A percentile compares a stretch with the other conserved stretches of the same genome.
Conservation (phyloP, 352 stramenopile genomes). For the Pythium volutum region DNA sequence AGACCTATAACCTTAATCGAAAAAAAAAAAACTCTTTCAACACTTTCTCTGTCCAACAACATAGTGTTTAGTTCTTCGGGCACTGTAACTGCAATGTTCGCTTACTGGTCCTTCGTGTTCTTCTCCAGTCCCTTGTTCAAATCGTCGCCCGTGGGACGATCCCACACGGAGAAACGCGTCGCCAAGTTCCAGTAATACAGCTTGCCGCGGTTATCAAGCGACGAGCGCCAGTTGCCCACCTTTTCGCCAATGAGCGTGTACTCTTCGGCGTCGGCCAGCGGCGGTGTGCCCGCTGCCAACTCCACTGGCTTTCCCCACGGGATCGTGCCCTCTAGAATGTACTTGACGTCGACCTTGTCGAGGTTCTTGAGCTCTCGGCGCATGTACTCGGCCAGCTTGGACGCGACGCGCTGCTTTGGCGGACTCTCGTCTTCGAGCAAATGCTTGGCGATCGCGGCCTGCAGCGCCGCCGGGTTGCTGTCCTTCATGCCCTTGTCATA, state of each 20-base stretch:
- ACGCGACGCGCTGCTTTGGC: conserved; percentile 52
- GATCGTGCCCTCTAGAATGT: conserved; percentile 70
- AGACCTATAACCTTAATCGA: too few relatives aligned
- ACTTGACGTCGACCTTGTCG: conserved; percentile 70
- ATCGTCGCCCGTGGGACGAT: conserved; percentile 57
- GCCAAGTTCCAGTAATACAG: conserved; percentile 89
- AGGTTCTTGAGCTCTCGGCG: conserved; percentile 80
- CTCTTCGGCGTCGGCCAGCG: conserved; percentile 39
- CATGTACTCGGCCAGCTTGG: conserved; percentile 65
- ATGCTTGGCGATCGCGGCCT: conserved; percentile 67
- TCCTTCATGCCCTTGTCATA: conserved; percentile 91
- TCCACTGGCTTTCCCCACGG: conserved; percentile 54
- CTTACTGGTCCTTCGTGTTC: conserved; percentile 6
- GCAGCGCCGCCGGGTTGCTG: conserved; percentile 38
- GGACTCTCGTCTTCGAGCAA: conserved; percentile 70
- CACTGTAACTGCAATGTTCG: conserved; percentile 12
- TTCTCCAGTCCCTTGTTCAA: conserved; percentile 50
- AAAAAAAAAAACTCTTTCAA: too few relatives aligned
- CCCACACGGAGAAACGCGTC: conserved; percentile 80
- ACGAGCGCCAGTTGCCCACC: conserved; percentile 81
- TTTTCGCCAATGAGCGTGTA: conserved; percentile 80
- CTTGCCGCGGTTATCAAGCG: conserved; percentile 82
- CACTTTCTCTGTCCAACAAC: background rate
- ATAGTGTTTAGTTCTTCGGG: background rate
- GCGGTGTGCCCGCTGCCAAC: conserved; percentile 1